Evolutionary conservation across 805 yeast species (phyloP), one percentile per base, ranked within the genome.

Genomic region (Zygotorulaspora danielsina): DNA sequence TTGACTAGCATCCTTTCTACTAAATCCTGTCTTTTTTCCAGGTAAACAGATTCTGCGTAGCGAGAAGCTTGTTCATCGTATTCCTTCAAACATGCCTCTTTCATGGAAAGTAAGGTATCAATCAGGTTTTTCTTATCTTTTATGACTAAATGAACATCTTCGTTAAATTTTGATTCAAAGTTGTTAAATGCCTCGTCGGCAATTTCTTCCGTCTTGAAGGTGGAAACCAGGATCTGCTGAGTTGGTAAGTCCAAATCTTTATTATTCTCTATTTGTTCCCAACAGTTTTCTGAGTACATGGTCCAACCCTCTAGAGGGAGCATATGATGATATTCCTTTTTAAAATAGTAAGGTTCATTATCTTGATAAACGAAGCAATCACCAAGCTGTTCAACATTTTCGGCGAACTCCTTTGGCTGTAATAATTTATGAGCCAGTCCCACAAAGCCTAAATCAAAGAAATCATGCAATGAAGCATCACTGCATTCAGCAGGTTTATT

Each of bases 261-360:
- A 65, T 93, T 93, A 45, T 74, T 72, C 60, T 87, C 95, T 53
- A 93, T 93, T 63, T 87, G 96, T 36, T 84, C 81, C 98, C 98
- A 93, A 49, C 95, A 81, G 55, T 81, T 84, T 39, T 79, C 81
- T 1, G 96, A 88, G 54, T 93, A 93, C 60, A 88, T 64, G 3
- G 90, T 75, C 97, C 98, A 93, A 17, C 97, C 97, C 64, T 93
- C 98, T 38, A 90, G 71, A 8, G 98, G 98, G 40, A 93, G 78
- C 34, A 74, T 71, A 50, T 93, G 88, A 56, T 86, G 95, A 59
- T 87, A 89, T 34, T 76, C 71, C 2, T 75, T 71, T 42, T 76
- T 74, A 68, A 88, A 86, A 24, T 81, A 67, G 5, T 54, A 41
- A 19, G 56, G 46, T 2, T 54, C 49, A 12, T 46, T 39, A 2